phyloP scores from a whole-genome alignment of 2,329 filamentous ascomycete species.

The Fusarium abutilonis region DNA sequence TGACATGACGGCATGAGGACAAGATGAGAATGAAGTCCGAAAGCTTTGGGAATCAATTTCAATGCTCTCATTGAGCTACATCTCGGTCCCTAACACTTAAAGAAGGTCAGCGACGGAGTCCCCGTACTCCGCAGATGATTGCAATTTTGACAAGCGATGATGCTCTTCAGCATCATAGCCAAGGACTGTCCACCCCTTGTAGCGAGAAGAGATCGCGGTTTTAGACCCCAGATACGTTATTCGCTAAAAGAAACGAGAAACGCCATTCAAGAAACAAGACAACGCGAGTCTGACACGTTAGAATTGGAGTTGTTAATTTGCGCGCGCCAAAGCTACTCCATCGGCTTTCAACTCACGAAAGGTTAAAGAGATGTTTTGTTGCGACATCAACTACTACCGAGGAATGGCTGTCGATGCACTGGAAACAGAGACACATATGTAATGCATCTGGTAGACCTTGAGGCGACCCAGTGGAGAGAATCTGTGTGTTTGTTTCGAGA shows the following conservation, averaged over 20 bases:
- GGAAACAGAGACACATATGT: slow-evolving; percentile 2
- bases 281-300: slow-evolving; percentile 31
- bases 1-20: slow-evolving; percentile 6
- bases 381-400: slow-evolving; percentile 1
- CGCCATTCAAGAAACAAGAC: slow-evolving; percentile 22
- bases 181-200: slow-evolving; percentile 5
- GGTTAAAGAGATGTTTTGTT: slow-evolving; percentile 25
- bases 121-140: neutral
- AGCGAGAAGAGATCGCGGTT: slow-evolving; percentile 15
- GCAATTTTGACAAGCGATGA: slow-evolving; percentile 1
- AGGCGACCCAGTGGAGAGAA: slow-evolving; percentile 34
- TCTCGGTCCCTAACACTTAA: too few species aligned
- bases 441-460: slow-evolving; percentile 10
- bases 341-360: neutral
- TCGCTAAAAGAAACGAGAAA: slow-evolving; percentile 18
- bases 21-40: neutral
- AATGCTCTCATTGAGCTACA: too few species aligned
- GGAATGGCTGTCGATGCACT: slow-evolving; percentile 29
- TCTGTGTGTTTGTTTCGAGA: slow-evolving; percentile 39
- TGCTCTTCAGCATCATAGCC: neutral
- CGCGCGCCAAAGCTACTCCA: slow-evolving; percentile 15
- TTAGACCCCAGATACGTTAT: slow-evolving; percentile 6
- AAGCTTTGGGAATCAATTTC: too few species aligned
- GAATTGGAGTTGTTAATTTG: slow-evolving; percentile 15
- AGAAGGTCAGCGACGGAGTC: too few species aligned